These are phyloP conservation scores for Debaryomyces hansenii DNA, from an alignment of 805 yeast genomes.

Conservation along the genomic window DNA sequence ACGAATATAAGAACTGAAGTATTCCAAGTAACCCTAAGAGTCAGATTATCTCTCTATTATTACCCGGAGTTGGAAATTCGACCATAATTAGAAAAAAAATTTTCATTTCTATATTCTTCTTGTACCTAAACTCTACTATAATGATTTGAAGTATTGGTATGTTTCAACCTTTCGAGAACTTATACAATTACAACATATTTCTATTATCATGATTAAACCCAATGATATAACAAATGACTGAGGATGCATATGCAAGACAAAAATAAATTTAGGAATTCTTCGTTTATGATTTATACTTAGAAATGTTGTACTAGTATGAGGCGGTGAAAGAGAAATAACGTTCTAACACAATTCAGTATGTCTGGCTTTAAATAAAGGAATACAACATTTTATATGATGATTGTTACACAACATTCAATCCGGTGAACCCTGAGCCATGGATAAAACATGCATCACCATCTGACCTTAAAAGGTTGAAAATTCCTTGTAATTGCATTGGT, in stretches of 20 bases:
- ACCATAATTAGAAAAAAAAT: too few relatives aligned
- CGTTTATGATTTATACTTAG: slow-evolving; percentile 59
- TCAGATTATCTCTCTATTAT: too few relatives aligned
- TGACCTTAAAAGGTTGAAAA: slow-evolving; percentile 40
- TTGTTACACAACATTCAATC: slow-evolving; percentile 31
- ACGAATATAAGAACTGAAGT: too few relatives aligned
- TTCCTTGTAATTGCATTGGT: not conserved
- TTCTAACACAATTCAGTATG: not conserved
- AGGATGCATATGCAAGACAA: slow-evolving; percentile 80
- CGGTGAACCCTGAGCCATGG: slow-evolving; percentile 77
- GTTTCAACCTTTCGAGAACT: not conserved
- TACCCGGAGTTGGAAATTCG: too few relatives aligned
- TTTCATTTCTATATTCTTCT: too few relatives aligned
- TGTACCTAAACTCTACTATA: not conserved
- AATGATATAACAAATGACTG: slow-evolving; percentile 44
- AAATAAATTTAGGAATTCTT: slow-evolving; percentile 65
- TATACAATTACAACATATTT: not conserved
- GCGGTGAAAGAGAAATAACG: not conserved
- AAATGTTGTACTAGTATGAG: not conserved
- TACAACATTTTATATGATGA: slow-evolving; percentile 20
- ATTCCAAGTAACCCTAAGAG: too few relatives aligned
- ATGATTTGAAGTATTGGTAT: slow-evolving; percentile 1
- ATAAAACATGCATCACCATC: slow-evolving; percentile 97
- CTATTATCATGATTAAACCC: slow-evolving; percentile 25
- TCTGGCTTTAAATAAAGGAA: not conserved